Base-by-base conservation (phyloP, 2,329 filamentous ascomycete species). In the Pseudofabraea citricarpa region DNA sequence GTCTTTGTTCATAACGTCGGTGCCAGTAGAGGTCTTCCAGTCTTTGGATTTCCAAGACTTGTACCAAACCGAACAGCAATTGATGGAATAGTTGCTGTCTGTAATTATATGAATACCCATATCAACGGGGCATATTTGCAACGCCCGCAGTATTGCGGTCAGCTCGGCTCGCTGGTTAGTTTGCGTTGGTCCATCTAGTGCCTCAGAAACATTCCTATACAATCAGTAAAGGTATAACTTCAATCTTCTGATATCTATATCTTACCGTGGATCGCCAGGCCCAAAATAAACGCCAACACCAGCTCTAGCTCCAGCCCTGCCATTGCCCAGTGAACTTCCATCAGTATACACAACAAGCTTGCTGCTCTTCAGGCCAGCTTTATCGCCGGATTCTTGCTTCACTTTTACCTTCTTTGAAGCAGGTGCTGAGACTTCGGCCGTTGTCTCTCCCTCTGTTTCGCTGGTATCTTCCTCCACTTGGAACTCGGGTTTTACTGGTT, bases 161-260 rank as follows among this genome's bases (percentile, higher is more conserved):
- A 98, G 72, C 68, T 98, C 93, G n/a, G 91, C 93, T 3, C 93
- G 86, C 64, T 97, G 89, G 62, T 98, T 98, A 1, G 93, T 97
- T 66, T 97, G 93, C 8, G 74, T 44, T 4, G 20, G 19, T 15
- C 60, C 61, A 29, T 50, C 40, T 2, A 64, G 48, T 24, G 52
- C 47, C 44, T 62, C 61, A 13, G 61, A 60, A 23, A 64, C 66
- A 56, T 86, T 86, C 53, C 79, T 82, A 56, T 63, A 60, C 12
- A 39, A 13, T 23, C 8, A 9, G n/a, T 35, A 23, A 43, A 50
- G 18, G 33, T 36, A 27, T n/a, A n/a, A 27, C 36, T 2, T 4
- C n/a, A 15, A 32, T 15, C 33, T 22, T 22, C 13, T 35, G 22
- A 35, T 15, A 40, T 48, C 45, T 35, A 61, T 58, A n/a, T n/a